Evolutionary conservation across 1,139 yeast genomes (phyloP), one percentile per base, ranked within the genome.

Genomic region (Saccharomyces hybrid): DNA sequence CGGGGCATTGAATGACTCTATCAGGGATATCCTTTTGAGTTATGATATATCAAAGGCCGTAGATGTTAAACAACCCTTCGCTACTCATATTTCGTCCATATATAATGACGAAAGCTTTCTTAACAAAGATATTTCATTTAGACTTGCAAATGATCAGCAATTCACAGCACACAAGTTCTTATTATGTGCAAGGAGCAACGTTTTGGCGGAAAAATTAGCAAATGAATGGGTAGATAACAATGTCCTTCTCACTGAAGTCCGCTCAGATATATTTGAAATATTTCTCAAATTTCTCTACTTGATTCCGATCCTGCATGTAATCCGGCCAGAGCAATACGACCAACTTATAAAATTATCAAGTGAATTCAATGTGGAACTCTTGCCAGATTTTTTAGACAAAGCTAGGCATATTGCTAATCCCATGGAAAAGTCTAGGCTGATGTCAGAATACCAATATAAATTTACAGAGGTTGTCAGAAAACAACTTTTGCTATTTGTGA

Each of bases 31-130:
- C 28, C 69, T 87, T 55, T 66, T 83, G 19, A 76, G 82, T 55
- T 83, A 78, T 64, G 90, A 85, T 65, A 78, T 86, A 50, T 79
- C 88, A 3, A 86, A 84, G 63, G 81, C 84, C 0, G 84, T 83
- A 6, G 90, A 86, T 65, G 68, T 76, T 14, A 74, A 77, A n/a
- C 87, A 86, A 65, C 93, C 95, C 0, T 87, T 86, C 73, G 88
- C 89, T 0, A 77, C 84, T 2, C 89, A 85, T 67, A 71, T 86
- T 21, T 75, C 89, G 1, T 75, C 82, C 5, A 69, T 84, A 52
- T 62, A 79, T 28, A 71, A 64, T 11, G 69, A 73, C 31, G 62
- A 68, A 7, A 69, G 68, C 19, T 59, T 73, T 3, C 55, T 64
- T 1, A 68, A 74, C 1, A 70, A 72, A 27, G 86, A 82, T 60